A percentile compares a stretch with the other conserved stretches of the same genome.
These are phyloP conservation scores for Penicillium crustosum DNA, from an alignment of 2,329 filamentous ascomycete species.

Conservation along the genomic window DNA sequence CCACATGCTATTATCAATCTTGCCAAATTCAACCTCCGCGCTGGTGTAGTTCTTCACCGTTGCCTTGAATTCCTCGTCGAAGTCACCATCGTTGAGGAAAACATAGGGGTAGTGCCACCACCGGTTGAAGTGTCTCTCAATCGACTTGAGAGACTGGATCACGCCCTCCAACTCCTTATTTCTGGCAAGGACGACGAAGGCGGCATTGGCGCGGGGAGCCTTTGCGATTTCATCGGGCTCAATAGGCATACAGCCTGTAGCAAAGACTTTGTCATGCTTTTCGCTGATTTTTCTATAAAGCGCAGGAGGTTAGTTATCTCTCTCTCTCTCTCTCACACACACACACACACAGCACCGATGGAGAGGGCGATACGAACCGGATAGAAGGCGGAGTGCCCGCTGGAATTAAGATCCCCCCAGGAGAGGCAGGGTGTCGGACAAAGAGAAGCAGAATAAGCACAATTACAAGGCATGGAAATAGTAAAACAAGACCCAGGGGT, in stretches of 20 bases:
- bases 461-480: conserved; percentile 90
- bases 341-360: background rate
- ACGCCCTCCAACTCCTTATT: conserved; percentile 97
- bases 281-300: conserved; percentile 83
- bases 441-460: conserved; percentile 88
- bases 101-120: conserved; percentile 99
- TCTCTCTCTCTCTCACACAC: too few species aligned
- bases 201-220: conserved; percentile 79
- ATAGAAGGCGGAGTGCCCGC: conserved; percentile 85
- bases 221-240: conserved; percentile 62
- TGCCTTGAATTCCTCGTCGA: conserved; percentile 91
- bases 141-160: conserved; percentile 93
- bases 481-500: conserved; percentile 84
- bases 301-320: conserved; percentile 20
- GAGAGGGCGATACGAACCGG: conserved; percentile 60
- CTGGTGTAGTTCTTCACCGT: conserved; percentile 89
- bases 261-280: conserved; percentile 95
- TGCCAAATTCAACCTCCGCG: conserved; percentile 83
- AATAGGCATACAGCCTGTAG: conserved; percentile 76
- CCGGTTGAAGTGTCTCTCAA: conserved; percentile 97
- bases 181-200: conserved; percentile 90
- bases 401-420: conserved; percentile 81
- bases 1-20: conserved; percentile 89
- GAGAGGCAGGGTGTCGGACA: conserved; percentile 79
- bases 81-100: conserved; percentile 95